These are phyloP conservation scores for Macrophomina tecta DNA, from an alignment of 2,329 filamentous ascomycete species.

Conservation along the genomic window DNA sequence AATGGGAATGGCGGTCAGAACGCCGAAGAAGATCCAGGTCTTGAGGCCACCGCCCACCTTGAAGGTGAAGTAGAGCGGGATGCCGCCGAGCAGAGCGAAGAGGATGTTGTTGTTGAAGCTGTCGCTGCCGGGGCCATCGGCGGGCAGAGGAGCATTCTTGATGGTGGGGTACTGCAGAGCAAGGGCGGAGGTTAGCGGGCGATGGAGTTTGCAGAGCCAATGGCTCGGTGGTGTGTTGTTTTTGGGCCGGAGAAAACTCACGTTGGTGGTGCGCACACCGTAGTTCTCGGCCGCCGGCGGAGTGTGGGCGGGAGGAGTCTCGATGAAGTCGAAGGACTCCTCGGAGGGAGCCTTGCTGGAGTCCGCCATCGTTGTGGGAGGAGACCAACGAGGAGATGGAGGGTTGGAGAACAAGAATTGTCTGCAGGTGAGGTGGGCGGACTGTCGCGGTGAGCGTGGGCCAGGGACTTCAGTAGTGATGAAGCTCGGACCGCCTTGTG, in stretches of 20 bases:
- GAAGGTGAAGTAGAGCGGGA: constrained; percentile 83
- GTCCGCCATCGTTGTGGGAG: constrained; percentile 37
- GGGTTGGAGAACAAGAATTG: constrained; percentile 45
- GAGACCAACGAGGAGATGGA: neutral
- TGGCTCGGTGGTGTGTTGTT: constrained; percentile 36
- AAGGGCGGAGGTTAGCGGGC: constrained; percentile 36
- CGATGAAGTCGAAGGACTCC: constrained; percentile 69
- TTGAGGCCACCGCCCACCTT: constrained; percentile 84
- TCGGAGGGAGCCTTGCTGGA: constrained; percentile 50
- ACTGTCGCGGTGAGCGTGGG: constrained; percentile 14
- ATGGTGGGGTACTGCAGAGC: constrained; percentile 76
- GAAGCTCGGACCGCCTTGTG: constrained; percentile 17
- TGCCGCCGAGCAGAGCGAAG: constrained; percentile 68
- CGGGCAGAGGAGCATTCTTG: constrained; percentile 91
- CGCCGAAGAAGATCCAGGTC: constrained; percentile 84
- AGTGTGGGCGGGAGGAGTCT: constrained; percentile 64
- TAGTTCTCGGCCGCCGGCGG: constrained; percentile 60
- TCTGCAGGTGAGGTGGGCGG: constrained; percentile 15
- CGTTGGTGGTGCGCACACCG: constrained; percentile 67
- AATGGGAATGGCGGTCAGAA: constrained; percentile 80
- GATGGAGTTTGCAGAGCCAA: constrained; percentile 35
- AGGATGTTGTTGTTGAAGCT: constrained; percentile 86
- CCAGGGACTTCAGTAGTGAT: constrained; percentile 3
- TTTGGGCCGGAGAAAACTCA: constrained; percentile 45
- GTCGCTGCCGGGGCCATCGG: constrained; percentile 82